Conservation (phyloP, 495 filamentous ascomycete genomes). For the Tuber magnatum region DNA sequence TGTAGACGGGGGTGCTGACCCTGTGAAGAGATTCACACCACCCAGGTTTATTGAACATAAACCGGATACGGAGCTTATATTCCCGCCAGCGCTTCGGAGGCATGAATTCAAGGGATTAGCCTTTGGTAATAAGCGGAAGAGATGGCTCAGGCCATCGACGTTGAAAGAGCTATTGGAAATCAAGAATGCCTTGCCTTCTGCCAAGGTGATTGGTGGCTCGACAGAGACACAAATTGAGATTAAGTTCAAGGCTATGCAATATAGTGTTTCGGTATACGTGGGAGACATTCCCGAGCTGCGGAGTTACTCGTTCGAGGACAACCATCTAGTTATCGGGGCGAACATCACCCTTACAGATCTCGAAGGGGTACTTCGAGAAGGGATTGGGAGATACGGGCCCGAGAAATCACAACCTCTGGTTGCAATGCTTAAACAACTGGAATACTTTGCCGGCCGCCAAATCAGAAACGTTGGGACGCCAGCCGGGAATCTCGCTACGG, state of each 20-base stretch:
- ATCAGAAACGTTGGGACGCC: constrained; percentile 96
- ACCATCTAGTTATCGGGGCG: constrained; percentile 78
- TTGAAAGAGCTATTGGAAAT: constrained; percentile 83
- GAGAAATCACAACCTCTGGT: constrained; percentile 63
- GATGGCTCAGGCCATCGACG: constrained; percentile 85
- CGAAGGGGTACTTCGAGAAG: constrained; percentile 64
- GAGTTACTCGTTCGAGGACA: constrained; percentile 68
- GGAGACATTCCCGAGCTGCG: constrained; percentile 86
- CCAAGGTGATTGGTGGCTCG: constrained; percentile 92
- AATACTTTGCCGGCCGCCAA: constrained; percentile 91
- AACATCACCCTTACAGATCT: constrained; percentile 86
- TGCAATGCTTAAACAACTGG: constrained; percentile 69
- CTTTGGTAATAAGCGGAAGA: constrained; percentile 91
- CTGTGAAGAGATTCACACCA: constrained; percentile 64
- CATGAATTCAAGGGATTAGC: constrained; percentile 73
- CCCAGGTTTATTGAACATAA: constrained; percentile 89
- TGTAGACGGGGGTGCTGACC: constrained; percentile 44
- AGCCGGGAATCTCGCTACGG: constrained; percentile 89
- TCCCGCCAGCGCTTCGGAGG: constrained; percentile 74
- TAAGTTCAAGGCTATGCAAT: constrained; percentile 94
- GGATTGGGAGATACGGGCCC: constrained; percentile 70
- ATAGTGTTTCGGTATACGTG: constrained; percentile 80
- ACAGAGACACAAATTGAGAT: constrained; percentile 97
- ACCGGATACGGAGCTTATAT: constrained; percentile 89
- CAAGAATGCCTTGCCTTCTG: constrained; percentile 72